These are phyloP conservation scores for Yamadazyma sp. DNA, from an alignment of 805 yeast genomes.

Conservation along the genomic window DNA sequence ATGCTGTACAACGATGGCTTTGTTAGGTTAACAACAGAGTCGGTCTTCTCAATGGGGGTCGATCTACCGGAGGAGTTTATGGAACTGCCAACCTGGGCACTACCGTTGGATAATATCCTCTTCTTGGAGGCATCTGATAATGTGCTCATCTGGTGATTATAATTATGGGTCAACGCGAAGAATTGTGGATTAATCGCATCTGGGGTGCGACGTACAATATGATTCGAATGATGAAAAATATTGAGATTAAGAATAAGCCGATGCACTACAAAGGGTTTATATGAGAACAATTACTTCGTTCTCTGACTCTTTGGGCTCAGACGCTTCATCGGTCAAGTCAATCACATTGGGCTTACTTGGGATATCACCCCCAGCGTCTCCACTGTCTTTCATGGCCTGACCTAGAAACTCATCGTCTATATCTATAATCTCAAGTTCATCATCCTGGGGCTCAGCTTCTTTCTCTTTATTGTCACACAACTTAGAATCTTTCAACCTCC, in stretches of 20 bases:
- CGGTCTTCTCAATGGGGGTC: slow-evolving; percentile 33
- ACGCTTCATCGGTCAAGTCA: slow-evolving; percentile 1
- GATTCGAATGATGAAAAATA: too few relatives aligned
- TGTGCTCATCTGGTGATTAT: too few relatives aligned
- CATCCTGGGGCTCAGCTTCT: slow-evolving; percentile 34
- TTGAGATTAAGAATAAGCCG: too few relatives aligned
- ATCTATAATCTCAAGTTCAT: slow-evolving; percentile 42
- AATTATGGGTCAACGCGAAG: too few relatives aligned
- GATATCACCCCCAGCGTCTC: too few relatives aligned
- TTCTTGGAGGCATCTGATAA: slow-evolving; percentile 6
- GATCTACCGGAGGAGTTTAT: slow-evolving; percentile 18
- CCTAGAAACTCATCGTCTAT: slow-evolving; percentile 12
- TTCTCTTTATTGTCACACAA: slow-evolving; percentile 38
- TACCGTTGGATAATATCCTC: slow-evolving; percentile 7
- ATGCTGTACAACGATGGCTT: slow-evolving; percentile 52
- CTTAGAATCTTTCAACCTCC: slow-evolving; percentile 53
- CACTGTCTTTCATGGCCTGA: too few relatives aligned
- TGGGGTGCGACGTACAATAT: too few relatives aligned
- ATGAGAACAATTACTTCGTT: too few relatives aligned
- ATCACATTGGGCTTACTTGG: too few relatives aligned
- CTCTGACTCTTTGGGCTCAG: too few relatives aligned
- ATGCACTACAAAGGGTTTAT: too few relatives aligned
- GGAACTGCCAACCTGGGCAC: neutral
- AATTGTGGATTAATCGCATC: too few relatives aligned
- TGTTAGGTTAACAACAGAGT: slow-evolving; percentile 48